Percentiles rank a stretch among this genome's conserved stretches.
These are phyloP conservation scores for Nakaseomyces uthaithaninus DNA, from an alignment of 1,139 yeast species.

Conservation along the genomic window DNA sequence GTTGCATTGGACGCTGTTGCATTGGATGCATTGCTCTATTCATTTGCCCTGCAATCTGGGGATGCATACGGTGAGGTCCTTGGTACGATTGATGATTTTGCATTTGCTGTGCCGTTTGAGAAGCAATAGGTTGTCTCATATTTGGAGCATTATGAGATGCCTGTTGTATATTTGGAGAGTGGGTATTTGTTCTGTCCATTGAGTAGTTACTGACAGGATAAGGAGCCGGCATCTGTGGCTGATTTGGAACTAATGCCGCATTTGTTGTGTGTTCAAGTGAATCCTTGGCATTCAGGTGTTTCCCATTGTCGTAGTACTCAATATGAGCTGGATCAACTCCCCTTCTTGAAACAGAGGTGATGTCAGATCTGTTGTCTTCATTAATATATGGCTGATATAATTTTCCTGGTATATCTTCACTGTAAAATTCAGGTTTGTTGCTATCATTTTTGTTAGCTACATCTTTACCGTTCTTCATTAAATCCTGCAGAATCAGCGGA, in stretches of 20 bases:
- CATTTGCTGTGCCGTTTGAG: background rate
- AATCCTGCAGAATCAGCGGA: slow-evolving; percentile 7
- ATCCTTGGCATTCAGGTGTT: slow-evolving; percentile 1
- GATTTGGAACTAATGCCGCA: background rate
- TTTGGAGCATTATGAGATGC: background rate
- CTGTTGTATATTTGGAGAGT: background rate
- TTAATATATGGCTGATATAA: slow-evolving; percentile 7
- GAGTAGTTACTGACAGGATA: slow-evolving; percentile 7
- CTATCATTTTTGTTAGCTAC: slow-evolving; percentile 11
- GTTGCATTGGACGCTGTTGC: slow-evolving; percentile 10
- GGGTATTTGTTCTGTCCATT: slow-evolving; percentile 1
- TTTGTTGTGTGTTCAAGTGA: background rate
- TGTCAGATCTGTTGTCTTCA: slow-evolving; percentile 42
- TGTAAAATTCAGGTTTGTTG: background rate
- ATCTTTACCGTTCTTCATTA: slow-evolving; percentile 16
- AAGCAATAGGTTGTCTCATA: background rate
- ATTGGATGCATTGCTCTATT: slow-evolving; percentile 8
- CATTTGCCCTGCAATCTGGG: background rate
- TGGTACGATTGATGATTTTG: background rate
- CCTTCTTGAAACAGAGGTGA: slow-evolving; percentile 74
- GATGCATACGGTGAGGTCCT: background rate
- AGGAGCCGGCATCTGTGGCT: slow-evolving; percentile 2
- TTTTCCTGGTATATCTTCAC: slow-evolving; percentile 11
- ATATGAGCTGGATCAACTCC: slow-evolving; percentile 58
- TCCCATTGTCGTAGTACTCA: slow-evolving; percentile 9